Conservation (phyloP, 2,329 filamentous ascomycete species). For the Aspergillus caelatus region DNA sequence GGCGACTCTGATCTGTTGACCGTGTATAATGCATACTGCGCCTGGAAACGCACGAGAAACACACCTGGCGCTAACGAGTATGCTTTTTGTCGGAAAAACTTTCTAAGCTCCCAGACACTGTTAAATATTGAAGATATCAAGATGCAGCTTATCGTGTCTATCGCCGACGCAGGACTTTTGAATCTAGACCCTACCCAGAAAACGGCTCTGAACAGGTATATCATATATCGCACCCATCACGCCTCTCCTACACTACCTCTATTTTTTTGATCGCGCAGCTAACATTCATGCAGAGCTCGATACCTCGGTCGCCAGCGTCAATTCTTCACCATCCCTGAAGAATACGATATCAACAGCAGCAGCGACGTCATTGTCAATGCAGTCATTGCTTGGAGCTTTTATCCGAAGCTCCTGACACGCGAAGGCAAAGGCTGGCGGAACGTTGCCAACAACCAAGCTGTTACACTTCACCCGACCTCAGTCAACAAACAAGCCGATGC, state of each 20-base stretch:
- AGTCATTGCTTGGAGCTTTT: conserved; percentile 91
- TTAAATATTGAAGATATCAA: conserved; percentile 95
- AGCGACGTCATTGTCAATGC: conserved; percentile 79
- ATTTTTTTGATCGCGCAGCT: conserved; percentile 3
- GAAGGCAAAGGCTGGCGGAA: conserved; percentile 89
- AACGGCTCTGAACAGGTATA: conserved; percentile 64
- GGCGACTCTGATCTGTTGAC: conserved; percentile 91
- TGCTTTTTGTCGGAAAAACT: conserved; percentile 93
- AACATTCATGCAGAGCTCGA: conserved; percentile 51
- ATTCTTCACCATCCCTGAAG: conserved; percentile 81
- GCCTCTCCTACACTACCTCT: not conserved
- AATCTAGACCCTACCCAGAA: conserved; percentile 74
- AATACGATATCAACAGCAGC: conserved; percentile 73
- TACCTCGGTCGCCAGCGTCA: conserved; percentile 67
- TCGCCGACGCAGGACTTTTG: conserved; percentile 84
- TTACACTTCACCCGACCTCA: conserved; percentile 83
- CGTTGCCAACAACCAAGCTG: conserved; percentile 86
- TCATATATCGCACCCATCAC: not conserved
- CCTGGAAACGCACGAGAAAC: conserved; percentile 83
- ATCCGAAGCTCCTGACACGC: conserved; percentile 84
- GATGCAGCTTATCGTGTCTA: conserved; percentile 79
- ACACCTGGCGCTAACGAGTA: conserved; percentile 73
- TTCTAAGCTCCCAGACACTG: conserved; percentile 84
- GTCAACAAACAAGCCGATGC: conserved; percentile 72
- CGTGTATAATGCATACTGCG: conserved; percentile 87